Conservation (phyloP, 140 eudicot genomes). For the Anethum foeniculum region DNA sequence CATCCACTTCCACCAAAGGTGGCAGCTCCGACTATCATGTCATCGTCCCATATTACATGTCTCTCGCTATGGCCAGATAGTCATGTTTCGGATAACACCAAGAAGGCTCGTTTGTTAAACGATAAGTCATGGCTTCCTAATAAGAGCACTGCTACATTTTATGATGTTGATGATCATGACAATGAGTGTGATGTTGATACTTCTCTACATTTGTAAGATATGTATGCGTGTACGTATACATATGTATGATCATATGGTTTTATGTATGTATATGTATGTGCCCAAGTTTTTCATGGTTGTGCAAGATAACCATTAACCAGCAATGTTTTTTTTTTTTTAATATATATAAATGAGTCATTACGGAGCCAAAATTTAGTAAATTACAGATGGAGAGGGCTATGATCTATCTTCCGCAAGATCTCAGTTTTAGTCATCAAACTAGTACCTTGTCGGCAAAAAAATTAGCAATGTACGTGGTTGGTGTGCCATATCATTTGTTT, state of each 20-base stretch:
- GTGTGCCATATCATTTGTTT: too few species aligned
- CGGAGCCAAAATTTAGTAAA: too few species aligned
- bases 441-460: too few species aligned
- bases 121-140: constrained; percentile 24
- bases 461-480: too few species aligned
- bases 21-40: not conserved
- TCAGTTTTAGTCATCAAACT: too few species aligned
- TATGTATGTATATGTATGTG: not conserved
- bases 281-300: not conserved
- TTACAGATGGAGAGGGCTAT: too few species aligned
- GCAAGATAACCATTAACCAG: not conserved
- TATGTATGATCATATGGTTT: not conserved
- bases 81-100: not conserved
- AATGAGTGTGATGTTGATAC: constrained; percentile 42
- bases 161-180: constrained; percentile 15
- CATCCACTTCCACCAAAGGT: constrained; percentile 5
- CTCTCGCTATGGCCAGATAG: constrained; percentile 44
- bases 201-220: constrained; percentile 52
- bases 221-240: not conserved
- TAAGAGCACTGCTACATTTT: not conserved
- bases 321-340: too few species aligned
- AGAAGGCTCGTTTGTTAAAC: not conserved
- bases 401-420: too few species aligned
- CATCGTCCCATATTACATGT: constrained; percentile 22
- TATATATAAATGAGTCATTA: too few species aligned